Conservation (phyloP, 1,284 basidiomycete species). For the Ganoderma lingzhi region DNA sequence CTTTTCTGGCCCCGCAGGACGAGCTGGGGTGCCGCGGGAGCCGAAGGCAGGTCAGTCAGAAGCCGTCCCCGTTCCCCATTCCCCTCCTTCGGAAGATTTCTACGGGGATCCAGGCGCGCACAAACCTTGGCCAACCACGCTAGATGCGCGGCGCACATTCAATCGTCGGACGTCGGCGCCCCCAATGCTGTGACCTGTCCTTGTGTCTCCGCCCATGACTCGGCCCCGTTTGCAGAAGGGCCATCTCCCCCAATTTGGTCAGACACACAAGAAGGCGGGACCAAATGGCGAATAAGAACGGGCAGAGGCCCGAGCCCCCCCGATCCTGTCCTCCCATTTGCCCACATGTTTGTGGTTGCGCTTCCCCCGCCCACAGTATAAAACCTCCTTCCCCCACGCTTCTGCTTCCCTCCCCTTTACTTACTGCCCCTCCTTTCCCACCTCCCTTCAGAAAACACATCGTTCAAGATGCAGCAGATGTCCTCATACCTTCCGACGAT, state of each 20-base stretch:
- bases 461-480: constrained; percentile 5
- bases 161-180: constrained; percentile 27
- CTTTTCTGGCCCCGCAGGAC: constrained; percentile 16
- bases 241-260: constrained; percentile 4
- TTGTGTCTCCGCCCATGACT: constrained; percentile 17
- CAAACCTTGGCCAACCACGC: constrained; percentile 21
- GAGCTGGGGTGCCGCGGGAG: constrained; percentile 18
- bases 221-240: constrained; percentile 18
- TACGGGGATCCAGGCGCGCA: constrained; percentile 8
- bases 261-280: constrained; percentile 12
- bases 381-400: constrained; percentile 13
- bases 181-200: constrained; percentile 27
- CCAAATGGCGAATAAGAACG: neutral
- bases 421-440: constrained; percentile 8
- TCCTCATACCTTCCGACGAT: constrained; percentile 9
- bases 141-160: constrained; percentile 13
- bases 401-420: constrained; percentile 11
- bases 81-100: constrained; percentile 11
- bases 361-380: constrained; percentile 22
- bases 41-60: constrained; percentile 8
- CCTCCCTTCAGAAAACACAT: constrained; percentile 3
- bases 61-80: neutral
- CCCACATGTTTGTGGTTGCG: constrained; percentile 20
- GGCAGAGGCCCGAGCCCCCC: constrained; percentile 12
- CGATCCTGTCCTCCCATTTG: constrained; percentile 16